A percentile compares a stretch with the other conserved stretches of the same genome.
Conservation (phyloP, 768 basidiomycete genomes). For the Pilatotrama ljubarskyi region DNA sequence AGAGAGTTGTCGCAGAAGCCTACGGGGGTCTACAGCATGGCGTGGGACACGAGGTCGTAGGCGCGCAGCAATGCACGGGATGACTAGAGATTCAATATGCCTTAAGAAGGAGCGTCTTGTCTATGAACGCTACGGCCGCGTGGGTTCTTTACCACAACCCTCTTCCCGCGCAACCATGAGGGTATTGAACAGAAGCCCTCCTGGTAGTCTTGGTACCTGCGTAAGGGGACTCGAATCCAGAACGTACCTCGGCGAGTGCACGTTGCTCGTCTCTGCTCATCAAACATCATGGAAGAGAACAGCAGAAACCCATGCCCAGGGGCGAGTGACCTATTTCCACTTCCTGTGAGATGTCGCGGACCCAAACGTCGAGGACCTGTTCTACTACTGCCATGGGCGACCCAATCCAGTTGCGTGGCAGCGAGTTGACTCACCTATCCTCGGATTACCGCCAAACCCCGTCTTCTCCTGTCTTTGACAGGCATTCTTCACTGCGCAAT, state of each 20-base stretch:
- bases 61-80: neutral
- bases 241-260: no score
- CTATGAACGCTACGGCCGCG: neutral
- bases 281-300: no score
- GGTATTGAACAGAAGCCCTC: neutral
- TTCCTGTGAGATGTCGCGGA: no score
- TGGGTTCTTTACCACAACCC: neutral
- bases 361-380: no score
- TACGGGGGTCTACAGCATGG: neutral
- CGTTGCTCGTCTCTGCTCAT: no score
- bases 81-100: neutral
- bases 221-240: neutral
- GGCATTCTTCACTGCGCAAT: neutral
- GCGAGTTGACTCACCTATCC: neutral
- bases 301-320: no score
- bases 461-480: neutral
- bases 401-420: no score
- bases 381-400: no score
- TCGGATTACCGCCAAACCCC: neutral
- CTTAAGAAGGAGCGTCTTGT: conserved; percentile 3
- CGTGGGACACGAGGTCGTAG: neutral
- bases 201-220: neutral
- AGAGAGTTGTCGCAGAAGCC: no score
- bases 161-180: neutral
- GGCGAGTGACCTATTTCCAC: no score